These are phyloP conservation scores for Angomonas deanei DNA, from an alignment of 208 protist species.

Conservation along the genomic window DNA sequence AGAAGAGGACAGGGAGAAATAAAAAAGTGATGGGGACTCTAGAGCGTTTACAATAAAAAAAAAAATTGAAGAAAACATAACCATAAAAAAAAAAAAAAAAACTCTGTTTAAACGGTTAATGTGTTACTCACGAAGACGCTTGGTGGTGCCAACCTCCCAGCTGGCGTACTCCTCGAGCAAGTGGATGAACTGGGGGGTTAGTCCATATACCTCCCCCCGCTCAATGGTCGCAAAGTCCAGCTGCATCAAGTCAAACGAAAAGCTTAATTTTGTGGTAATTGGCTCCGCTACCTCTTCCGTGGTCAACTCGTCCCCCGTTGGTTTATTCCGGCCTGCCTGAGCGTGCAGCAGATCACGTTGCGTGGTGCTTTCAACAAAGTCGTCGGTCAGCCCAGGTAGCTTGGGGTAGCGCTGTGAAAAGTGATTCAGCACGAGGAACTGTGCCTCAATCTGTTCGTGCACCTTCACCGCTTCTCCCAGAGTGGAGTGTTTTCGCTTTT, in stretches of 20 bases:
- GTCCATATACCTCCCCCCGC: slow-evolving; percentile 15
- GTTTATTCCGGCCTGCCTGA: neutral
- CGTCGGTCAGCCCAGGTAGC: slow-evolving; percentile 56
- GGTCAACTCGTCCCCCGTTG: neutral
- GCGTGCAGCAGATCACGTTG: neutral
- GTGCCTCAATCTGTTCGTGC: slow-evolving; percentile 28
- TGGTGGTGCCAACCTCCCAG: slow-evolving; percentile 71
- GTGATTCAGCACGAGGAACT: slow-evolving; percentile 81
- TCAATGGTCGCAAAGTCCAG: slow-evolving; percentile 51
- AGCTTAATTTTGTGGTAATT: slow-evolving; percentile 16
- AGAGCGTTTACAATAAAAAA: neutral
- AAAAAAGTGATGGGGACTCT: neutral
- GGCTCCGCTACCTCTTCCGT: neutral
- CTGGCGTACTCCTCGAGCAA: slow-evolving; percentile 86
- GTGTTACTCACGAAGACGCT: slow-evolving; percentile 28
- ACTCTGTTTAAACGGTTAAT: neutral
- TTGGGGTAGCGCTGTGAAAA: slow-evolving; percentile 91
- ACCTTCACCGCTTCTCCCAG: slow-evolving; percentile 76
- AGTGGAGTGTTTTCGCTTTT: slow-evolving; percentile 85
- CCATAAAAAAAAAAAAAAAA: neutral
- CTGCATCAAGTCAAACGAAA: slow-evolving; percentile 89
- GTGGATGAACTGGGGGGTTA: slow-evolving; percentile 55
- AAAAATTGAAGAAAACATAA: too few relatives aligned
- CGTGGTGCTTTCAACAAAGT: neutral
- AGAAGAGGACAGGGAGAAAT: neutral